A percentile compares a stretch with the other conserved stretches of the same genome.
These are phyloP conservation scores for Ogataea zsoltii DNA, from an alignment of 805 yeast species.

Conservation along the genomic window DNA sequence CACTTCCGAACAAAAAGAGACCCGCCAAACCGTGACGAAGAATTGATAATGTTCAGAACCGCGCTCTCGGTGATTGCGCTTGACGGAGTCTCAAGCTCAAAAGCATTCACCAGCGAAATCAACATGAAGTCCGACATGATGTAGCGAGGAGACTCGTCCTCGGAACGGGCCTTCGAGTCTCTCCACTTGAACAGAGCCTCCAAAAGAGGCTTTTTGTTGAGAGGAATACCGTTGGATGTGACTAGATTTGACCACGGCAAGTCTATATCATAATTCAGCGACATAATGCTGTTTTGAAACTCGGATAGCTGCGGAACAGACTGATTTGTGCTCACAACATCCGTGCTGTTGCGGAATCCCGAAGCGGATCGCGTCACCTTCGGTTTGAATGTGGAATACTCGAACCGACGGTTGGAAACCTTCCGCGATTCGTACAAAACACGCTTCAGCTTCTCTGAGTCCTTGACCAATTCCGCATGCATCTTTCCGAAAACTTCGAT, in stretches of 20 bases:
- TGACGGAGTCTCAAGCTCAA: conserved; percentile 36
- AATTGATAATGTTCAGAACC: conserved; percentile 49
- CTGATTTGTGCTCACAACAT: conserved; percentile 31
- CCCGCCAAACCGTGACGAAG: conserved; percentile 47
- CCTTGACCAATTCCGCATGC: conserved; percentile 58
- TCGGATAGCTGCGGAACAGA: conserved; percentile 31
- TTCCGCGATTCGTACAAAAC: conserved; percentile 75
- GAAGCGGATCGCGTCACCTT: conserved; percentile 11
- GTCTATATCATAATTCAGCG: conserved; percentile 49
- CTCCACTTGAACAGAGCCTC: conserved; percentile 78
- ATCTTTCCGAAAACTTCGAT: conserved; percentile 76
- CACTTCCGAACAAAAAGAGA: conserved; percentile 47
- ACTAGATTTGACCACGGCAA: conserved; percentile 68
- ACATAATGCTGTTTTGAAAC: conserved; percentile 38
- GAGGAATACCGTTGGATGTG: conserved; percentile 63
- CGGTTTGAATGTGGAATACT: conserved; percentile 69
- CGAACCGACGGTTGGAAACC: conserved; percentile 81
- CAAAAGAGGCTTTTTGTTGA: conserved; percentile 53
- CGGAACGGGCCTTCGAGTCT: conserved; percentile 67
- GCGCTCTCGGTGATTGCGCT: conserved; percentile 56
- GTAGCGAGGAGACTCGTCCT: conserved; percentile 83
- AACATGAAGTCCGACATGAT: conserved; percentile 82
- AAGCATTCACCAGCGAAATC: conserved; percentile 48
- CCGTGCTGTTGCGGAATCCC: conserved; percentile 18
- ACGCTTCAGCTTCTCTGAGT: conserved; percentile 44